Base-by-base conservation (phyloP, 352 stramenopile genomes). In the Pythium folliculosum region DNA sequence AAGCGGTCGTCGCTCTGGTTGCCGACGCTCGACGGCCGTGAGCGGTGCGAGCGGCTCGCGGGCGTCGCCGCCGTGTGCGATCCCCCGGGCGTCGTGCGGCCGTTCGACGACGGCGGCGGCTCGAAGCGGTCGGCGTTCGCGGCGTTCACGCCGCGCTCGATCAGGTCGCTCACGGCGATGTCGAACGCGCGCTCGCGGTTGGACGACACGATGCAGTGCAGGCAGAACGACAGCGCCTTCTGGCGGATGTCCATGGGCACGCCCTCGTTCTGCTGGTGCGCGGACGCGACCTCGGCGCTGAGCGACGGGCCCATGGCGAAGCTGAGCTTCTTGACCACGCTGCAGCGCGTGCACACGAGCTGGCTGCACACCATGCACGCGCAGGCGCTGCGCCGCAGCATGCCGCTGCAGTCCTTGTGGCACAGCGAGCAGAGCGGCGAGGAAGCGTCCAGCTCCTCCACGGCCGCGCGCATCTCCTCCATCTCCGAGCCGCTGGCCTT, bases 321-420 rank as follows among this genome's bases (percentile, higher is more conserved):
- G 40, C 59, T 75, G 19, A 75, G 45, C 27, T 63, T 71, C 30
- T 75, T 75, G 32, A 50, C 25, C 19, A 71, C 69, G 16, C 59
- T 65, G 59, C 69, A 75, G 1, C 69, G 63, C 25, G 58, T 55
- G 21, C 69, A 75, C 44, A 75, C 69, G 21, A 75, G 51, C 58
- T 71, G 56, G 22, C 40, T 69, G 58, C 69, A 75, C n/a, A 71
- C 55, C 69, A 71, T 68, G 37, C 69, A 75, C 27, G 63, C 63
- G 9, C 51, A 56, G 1, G 47, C 53, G 27, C 63, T 69, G 17
- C 69, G 63, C 0, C 59, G 57, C 19, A 75, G 32, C 37, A 75
- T 16, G 0, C 63, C 52, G 10, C 58, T 53, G 54, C 63, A 71
- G 19, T 70, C 58, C 14, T 59, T 63, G 38, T 66, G 23, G 45